Base-by-base conservation (phyloP, 2,329 filamentous ascomycete genomes). In the Colletotrichum chrysophilum region DNA sequence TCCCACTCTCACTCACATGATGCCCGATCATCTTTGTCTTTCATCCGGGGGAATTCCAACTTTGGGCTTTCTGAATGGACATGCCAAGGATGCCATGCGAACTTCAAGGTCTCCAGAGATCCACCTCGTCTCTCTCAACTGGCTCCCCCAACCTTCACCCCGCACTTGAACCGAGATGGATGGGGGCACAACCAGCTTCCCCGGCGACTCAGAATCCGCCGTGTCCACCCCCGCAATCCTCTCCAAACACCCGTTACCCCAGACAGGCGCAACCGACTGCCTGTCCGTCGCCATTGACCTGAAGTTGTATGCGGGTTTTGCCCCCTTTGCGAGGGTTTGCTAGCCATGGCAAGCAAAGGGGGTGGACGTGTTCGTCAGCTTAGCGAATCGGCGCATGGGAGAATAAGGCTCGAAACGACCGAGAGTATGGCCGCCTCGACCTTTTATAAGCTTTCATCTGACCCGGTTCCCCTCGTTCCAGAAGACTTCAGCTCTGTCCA, bases 361-460 rank as follows among this genome's bases (percentile, higher is more conserved):
- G 18, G 12, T 66, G 34, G 13, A 30, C 60, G 32, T 43, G 36
- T 38, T 43, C 68, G n/a, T 36, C 70, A 14, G 16, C 56, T 16
- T 36, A 70, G 55, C 58, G 67, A 61, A 62, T 64, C 56, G 43
- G 48, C 24, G 32, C 64, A 68, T 36, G 65, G 58, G 56, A 61
- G 66, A n/a, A 60, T 21, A 62, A 66, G 26, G 36, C 58, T 71
- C 65, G 65, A 72, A 75, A 72, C 68, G 52, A 34, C 75, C 75
- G 72, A 75, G 72, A 69, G 72, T 69, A 43, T 16, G 58, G 43
- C 75, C 65, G 72, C 58, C 58, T 65, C 24, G 24, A 48, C n/a
- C 28, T 52, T 32, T 74, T 69, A 69, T 67, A 76, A 74, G 26
- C 48, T 73, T 76, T 76, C 64, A 43, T 76, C 74, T 48, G 58